A percentile compares a stretch with the other conserved stretches of the same genome.
Evolutionary conservation across 345 rosid genomes (phyloP).

Genomic region (Orychophragmus violaceus): DNA sequence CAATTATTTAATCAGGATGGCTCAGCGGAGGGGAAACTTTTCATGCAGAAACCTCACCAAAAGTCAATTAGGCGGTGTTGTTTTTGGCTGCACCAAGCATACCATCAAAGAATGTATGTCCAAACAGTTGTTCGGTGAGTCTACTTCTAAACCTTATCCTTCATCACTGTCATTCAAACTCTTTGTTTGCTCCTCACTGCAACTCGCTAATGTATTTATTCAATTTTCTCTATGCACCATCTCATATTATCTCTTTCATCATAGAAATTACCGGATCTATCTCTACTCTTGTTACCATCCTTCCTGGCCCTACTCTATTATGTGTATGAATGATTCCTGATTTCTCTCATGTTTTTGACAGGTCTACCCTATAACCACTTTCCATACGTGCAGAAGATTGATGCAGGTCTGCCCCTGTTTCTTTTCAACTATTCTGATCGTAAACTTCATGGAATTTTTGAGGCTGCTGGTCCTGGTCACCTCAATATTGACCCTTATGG

Average conservation of each 20-base stretch:
- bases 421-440: slow-evolving; percentile 75
- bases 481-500: slow-evolving; percentile 65
- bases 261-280: too few species aligned
- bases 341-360: slow-evolving; percentile 29
- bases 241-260: too few species aligned
- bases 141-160: background rate
- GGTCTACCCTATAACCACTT: slow-evolving; percentile 61
- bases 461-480: slow-evolving; percentile 66
- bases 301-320: background rate
- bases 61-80: slow-evolving; percentile 57
- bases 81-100: slow-evolving; percentile 59
- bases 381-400: slow-evolving; percentile 53
- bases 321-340: background rate
- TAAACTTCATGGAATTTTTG: slow-evolving; percentile 69
- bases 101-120: slow-evolving; percentile 56
- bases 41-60: slow-evolving; percentile 43
- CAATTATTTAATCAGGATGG: slow-evolving; percentile 55
- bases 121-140: slow-evolving; percentile 63
- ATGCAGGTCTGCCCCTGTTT: slow-evolving; percentile 63
- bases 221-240: too few species aligned
- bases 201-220: background rate
- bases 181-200: background rate
- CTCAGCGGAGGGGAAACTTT: slow-evolving; percentile 27
- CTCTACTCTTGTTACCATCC: slow-evolving; percentile 5
- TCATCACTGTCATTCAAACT: background rate